phyloP scores from a whole-genome alignment of 148 eudicot genomes.

The Arctostaphylos glauca region DNA sequence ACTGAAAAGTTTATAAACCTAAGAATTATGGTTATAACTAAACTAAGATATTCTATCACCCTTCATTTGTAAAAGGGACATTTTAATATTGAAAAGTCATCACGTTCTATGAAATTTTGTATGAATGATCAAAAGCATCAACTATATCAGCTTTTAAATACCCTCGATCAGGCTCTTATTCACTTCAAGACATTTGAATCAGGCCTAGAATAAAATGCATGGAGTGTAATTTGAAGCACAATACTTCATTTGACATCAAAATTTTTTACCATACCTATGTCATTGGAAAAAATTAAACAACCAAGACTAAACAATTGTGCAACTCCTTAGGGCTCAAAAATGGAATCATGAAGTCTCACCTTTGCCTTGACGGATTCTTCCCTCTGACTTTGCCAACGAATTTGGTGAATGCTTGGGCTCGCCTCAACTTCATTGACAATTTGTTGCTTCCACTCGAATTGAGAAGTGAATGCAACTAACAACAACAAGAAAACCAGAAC shows the following conservation, averaged over 20 bases:
- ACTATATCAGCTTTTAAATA: not conserved
- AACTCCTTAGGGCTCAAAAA: not conserved
- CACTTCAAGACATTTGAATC: not conserved
- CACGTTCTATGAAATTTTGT: not conserved
- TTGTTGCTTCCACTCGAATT: conserved; percentile 28
- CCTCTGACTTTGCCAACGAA: conserved; percentile 19
- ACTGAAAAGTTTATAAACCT: not conserved
- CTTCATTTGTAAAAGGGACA: not conserved
- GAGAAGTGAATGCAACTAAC: conserved; percentile 24
- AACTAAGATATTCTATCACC: not conserved
- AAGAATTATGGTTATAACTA: not conserved
- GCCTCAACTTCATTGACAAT: conserved; percentile 27
- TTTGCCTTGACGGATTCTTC: conserved; percentile 31
- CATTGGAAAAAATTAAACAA: not conserved
- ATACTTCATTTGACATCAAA: not conserved
- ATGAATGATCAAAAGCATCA: not conserved
- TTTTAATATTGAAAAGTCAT: not conserved
- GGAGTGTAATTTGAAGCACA: not conserved
- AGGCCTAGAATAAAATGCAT: not conserved
- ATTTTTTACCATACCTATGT: not conserved
- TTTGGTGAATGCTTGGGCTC: conserved; percentile 11
- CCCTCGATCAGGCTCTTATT: not conserved
- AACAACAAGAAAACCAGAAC: conserved; percentile 26
- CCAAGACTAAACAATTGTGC: not conserved
- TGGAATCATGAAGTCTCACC: conserved; percentile 1